These are phyloP conservation scores for Prunus mongolica DNA, from an alignment of 306 rosid genomes.

Conservation along the genomic window DNA sequence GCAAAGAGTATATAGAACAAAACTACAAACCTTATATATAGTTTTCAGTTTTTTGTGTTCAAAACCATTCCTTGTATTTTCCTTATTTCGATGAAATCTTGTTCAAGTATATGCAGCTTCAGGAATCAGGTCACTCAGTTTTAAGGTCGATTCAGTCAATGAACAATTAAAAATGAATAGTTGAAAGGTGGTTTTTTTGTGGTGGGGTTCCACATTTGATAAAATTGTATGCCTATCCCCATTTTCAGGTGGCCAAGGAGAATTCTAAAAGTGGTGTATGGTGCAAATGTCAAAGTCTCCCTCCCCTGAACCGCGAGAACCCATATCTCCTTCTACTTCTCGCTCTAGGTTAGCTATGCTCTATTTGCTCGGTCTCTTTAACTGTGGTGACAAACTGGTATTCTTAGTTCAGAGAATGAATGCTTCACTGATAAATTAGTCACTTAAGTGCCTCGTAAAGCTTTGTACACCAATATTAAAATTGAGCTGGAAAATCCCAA, in stretches of 20 bases:
- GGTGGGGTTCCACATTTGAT: background rate
- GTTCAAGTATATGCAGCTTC: background rate
- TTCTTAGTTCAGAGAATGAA: background rate
- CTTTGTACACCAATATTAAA: background rate
- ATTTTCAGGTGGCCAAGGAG: conserved; percentile 47
- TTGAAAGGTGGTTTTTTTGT: background rate
- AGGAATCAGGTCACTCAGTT: background rate
- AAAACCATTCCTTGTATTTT: background rate
- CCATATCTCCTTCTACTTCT: conserved; percentile 38
- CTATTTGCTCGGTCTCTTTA: conserved; percentile 2
- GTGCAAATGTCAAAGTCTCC: conserved; percentile 81
- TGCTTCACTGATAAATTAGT: background rate
- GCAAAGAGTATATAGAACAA: background rate
- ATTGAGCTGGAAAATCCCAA: background rate
- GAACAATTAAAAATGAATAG: background rate
- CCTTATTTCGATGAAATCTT: background rate
- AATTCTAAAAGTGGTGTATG: conserved; percentile 30
- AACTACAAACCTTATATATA: background rate
- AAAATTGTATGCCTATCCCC: background rate
- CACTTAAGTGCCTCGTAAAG: background rate
- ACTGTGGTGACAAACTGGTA: background rate
- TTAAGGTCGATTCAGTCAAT: background rate
- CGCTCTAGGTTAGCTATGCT: conserved; percentile 42
- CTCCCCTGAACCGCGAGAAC: conserved; percentile 41
- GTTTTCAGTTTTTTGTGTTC: background rate